Percentiles rank a stretch among this genome's conserved stretches.
These are phyloP conservation scores for Xenoacremonium recifei DNA, from an alignment of 2,329 filamentous ascomycete species.

Conservation along the genomic window DNA sequence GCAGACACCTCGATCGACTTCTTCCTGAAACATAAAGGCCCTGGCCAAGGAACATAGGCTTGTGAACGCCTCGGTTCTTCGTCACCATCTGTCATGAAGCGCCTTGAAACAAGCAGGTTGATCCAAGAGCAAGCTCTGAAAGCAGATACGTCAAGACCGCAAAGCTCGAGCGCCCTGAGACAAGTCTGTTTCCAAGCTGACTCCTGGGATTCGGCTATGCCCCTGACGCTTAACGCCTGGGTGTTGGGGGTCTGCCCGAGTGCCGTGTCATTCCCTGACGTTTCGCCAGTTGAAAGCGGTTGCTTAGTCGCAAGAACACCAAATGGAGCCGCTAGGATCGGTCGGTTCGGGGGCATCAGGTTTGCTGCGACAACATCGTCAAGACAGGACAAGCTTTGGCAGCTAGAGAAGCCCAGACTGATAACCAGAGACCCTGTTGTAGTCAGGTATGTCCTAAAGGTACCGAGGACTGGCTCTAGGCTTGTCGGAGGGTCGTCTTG, in stretches of 20 bases:
- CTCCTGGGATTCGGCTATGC: constrained; percentile 39
- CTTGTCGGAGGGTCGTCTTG: constrained; percentile 15
- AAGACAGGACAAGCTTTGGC: constrained; percentile 46
- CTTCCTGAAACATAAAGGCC: constrained; percentile 52
- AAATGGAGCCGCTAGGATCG: constrained; percentile 54
- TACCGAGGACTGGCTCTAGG: constrained; percentile 40
- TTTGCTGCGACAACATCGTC: constrained; percentile 42
- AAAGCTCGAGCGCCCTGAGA: constrained; percentile 48
- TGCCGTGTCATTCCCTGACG: constrained; percentile 29
- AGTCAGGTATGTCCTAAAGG: constrained; percentile 54
- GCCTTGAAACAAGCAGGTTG: constrained; percentile 47
- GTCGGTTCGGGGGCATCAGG: constrained; percentile 39
- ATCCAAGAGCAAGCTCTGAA: constrained; percentile 50
- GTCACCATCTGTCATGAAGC: constrained; percentile 41
- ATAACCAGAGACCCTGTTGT: constrained; percentile 55
- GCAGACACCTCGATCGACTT: constrained; percentile 40
- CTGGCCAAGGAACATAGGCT: constrained; percentile 52
- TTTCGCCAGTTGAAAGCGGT: constrained; percentile 14
- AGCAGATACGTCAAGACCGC: constrained; percentile 44
- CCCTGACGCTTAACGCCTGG: constrained; percentile 43
- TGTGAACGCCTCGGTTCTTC: constrained; percentile 41
- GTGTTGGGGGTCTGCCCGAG: constrained; percentile 53
- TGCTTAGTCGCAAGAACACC: constrained; percentile 39
- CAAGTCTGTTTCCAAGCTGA: constrained; percentile 51
- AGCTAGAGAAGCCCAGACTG: constrained; percentile 45